A percentile compares a stretch with the other conserved stretches of the same genome.
phyloP scores from a whole-genome alignment of 1,284 basidiomycete species.

The Mycena citricolor region DNA sequence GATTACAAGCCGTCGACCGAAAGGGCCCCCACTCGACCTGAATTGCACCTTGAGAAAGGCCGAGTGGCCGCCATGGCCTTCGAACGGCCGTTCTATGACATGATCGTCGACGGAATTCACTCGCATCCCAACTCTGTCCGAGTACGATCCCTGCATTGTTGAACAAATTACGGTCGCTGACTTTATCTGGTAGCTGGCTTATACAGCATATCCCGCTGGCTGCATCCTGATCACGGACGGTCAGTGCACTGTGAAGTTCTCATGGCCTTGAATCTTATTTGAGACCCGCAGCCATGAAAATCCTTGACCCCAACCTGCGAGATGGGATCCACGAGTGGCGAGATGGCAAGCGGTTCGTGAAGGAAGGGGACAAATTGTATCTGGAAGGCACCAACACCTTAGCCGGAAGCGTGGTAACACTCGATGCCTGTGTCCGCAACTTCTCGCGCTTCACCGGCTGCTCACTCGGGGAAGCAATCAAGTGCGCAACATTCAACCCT shows the following conservation, averaged over 20 bases:
- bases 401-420: conserved; percentile 80
- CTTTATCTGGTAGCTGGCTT: conserved; percentile 77
- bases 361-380: conserved; percentile 79
- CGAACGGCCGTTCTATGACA: conserved; percentile 79
- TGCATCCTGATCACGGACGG: conserved; percentile 90
- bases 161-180: too few species aligned
- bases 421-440: conserved; percentile 84
- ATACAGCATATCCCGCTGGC: conserved; percentile 77
- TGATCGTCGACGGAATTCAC: conserved; percentile 91
- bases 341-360: conserved; percentile 73
- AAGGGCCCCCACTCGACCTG: conserved; percentile 31
- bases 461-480: conserved; percentile 79
- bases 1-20: conserved; percentile 40
- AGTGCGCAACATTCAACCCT: conserved; percentile 82
- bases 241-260: conserved; percentile 32
- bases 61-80: conserved; percentile 49
- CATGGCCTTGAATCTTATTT: conserved; percentile 3
- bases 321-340: conserved; percentile 90
- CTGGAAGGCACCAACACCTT: conserved; percentile 85
- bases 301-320: conserved; percentile 80
- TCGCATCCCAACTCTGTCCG: conserved; percentile 88
- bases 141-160: conserved; percentile 39
- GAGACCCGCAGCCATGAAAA: conserved; percentile 86
- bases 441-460: conserved; percentile 81
- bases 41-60: conserved; percentile 40